Conservation (phyloP, 176 grass and related monocot species). For the Neostapfia colusana region DNA sequence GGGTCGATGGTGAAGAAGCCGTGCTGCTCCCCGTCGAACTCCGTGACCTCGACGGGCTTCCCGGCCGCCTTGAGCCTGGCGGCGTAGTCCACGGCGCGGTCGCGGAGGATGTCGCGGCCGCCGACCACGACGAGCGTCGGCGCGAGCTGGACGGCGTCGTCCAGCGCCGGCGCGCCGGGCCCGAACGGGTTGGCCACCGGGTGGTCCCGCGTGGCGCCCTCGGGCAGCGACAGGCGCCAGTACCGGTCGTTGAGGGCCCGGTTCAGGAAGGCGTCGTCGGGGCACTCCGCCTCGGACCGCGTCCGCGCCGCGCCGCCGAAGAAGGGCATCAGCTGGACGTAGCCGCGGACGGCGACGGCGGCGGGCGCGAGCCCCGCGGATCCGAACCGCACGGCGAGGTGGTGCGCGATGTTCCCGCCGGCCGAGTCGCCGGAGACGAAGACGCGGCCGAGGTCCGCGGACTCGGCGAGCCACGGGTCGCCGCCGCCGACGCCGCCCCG, state of each 20-base stretch:
- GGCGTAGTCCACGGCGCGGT: conserved; percentile 75
- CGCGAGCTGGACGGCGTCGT: conserved; percentile 50
- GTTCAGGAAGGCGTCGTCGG: conserved; percentile 71
- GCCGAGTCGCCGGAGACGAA: conserved; percentile 85
- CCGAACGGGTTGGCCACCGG: conserved; percentile 73
- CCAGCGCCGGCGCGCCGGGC: conserved; percentile 45
- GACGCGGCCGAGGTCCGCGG: conserved; percentile 51
- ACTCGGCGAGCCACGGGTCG: conserved; percentile 61
- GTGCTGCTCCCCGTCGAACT: conserved; percentile 83
- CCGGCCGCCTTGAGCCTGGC: conserved; percentile 50
- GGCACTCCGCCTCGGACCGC: conserved; percentile 67
- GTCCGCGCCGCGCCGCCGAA: conserved; percentile 64
- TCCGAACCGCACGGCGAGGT: conserved; percentile 70
- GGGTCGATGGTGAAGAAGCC: conserved; percentile 89
- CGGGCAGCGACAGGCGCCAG: conserved; percentile 78
- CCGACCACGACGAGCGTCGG: conserved; percentile 79
- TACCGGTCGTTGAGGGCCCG: conserved; percentile 70
- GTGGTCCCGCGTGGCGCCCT: conserved; percentile 62
- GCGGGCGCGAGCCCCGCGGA: conserved; percentile 49
- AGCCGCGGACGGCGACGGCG: conserved; percentile 32
- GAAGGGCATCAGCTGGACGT: conserved; percentile 80
- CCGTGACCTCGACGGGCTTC: conserved; percentile 65
- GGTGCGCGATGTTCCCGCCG: conserved; percentile 73
- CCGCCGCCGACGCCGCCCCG: background rate
- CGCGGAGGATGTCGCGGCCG: conserved; percentile 60